phyloP scores from a whole-genome alignment of 768 basidiomycete genomes.

The Lactarius indigo region DNA sequence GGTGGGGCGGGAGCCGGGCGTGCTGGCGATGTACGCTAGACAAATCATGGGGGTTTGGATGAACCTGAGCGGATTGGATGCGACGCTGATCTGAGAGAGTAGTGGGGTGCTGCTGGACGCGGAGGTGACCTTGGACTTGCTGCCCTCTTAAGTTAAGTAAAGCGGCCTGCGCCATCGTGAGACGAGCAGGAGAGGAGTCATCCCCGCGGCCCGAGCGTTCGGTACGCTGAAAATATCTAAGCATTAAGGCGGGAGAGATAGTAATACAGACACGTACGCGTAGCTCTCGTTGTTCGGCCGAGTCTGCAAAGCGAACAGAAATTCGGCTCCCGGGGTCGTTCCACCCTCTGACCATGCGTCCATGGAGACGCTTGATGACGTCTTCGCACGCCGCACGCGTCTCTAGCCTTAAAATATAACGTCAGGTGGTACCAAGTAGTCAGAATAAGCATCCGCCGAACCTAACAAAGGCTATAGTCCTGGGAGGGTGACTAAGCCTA shows the following conservation, averaged over 20 bases:
- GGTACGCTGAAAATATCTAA: slow-evolving; percentile 42
- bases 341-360: slow-evolving; percentile 76
- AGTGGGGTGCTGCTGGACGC: slow-evolving; percentile 13
- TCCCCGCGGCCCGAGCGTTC: slow-evolving; percentile 60
- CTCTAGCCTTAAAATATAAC: slow-evolving; percentile 50
- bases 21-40: slow-evolving; percentile 6
- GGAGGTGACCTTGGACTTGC: slow-evolving; percentile 38
- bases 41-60: slow-evolving; percentile 5
- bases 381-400: slow-evolving; percentile 71
- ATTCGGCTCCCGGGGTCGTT: slow-evolving; percentile 73
- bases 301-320: slow-evolving; percentile 78
- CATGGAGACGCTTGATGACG: slow-evolving; percentile 72
- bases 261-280: slow-evolving; percentile 44
- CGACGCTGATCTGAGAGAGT: slow-evolving; percentile 29
- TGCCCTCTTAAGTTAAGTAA: slow-evolving; percentile 72
- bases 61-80: slow-evolving; percentile 16
- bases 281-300: slow-evolving; percentile 70
- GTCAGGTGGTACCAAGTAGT: slow-evolving; percentile 2
- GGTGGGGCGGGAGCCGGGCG: slow-evolving; percentile 25
- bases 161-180: slow-evolving; percentile 77
- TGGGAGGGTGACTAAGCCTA: slow-evolving; percentile 66
- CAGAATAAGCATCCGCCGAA: slow-evolving; percentile 32
- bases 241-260: slow-evolving; percentile 12
- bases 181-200: slow-evolving; percentile 56
- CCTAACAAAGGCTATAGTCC: slow-evolving; percentile 83